These are phyloP conservation scores for Ganoderma resinaceum DNA, from an alignment of 1,284 basidiomycete genomes.

Conservation along the genomic window DNA sequence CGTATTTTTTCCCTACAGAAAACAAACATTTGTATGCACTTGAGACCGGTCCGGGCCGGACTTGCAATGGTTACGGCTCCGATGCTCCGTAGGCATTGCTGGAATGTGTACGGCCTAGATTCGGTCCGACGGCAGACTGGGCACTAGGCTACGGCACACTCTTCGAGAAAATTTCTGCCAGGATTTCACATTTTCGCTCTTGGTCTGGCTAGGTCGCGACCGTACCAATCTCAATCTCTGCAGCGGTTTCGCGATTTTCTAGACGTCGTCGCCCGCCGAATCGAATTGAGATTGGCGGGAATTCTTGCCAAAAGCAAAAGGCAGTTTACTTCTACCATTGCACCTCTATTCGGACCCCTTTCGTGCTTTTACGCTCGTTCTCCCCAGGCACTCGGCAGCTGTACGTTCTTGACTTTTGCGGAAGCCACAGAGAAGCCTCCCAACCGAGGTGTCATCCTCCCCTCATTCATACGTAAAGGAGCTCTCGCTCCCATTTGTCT, in stretches of 20 bases:
- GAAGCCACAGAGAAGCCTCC: slow-evolving; percentile 24
- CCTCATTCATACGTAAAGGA: slow-evolving; percentile 31
- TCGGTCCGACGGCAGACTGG: background rate
- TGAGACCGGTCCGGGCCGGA: background rate
- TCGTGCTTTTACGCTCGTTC: background rate
- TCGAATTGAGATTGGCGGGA: background rate
- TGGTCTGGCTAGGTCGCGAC: background rate
- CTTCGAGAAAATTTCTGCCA: background rate
- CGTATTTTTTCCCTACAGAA: background rate
- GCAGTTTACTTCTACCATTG: background rate
- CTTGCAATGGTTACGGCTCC: background rate
- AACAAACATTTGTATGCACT: background rate
- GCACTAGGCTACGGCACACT: slow-evolving; percentile 1
- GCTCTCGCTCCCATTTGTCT: background rate
- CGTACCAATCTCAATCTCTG: slow-evolving; percentile 2
- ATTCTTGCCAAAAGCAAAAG: background rate
- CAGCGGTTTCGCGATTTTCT: background rate
- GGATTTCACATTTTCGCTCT: background rate
- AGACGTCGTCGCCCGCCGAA: background rate
- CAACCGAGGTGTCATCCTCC: slow-evolving; percentile 25
- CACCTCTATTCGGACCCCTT: no score
- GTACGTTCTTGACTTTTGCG: slow-evolving; percentile 30
- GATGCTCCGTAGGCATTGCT: background rate
- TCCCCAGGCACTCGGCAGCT: slow-evolving; percentile 21
- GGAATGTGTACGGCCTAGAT: background rate